phyloP scores from a whole-genome alignment of 1,139 yeast species.

The Geotrichum aggregatum region DNA sequence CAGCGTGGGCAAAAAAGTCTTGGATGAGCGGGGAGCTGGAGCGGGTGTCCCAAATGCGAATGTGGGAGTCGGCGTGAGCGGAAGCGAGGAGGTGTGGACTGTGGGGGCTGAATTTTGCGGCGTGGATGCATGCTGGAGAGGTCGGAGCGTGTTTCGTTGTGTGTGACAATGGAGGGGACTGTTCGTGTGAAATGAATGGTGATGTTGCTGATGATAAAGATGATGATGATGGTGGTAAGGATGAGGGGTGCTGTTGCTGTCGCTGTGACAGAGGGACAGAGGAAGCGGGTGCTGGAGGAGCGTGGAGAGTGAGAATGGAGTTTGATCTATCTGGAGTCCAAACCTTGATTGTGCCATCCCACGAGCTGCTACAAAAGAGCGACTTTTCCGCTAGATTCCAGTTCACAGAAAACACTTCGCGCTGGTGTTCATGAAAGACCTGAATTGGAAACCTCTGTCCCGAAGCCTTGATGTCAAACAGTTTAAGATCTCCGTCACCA shows the following conservation, averaged over 20 bases:
- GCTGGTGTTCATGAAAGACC: slow-evolving; percentile 71
- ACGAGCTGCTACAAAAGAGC: slow-evolving; percentile 70
- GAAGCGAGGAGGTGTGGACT: slow-evolving; percentile 66
- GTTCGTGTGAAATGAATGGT: neutral
- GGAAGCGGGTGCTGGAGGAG: slow-evolving; percentile 19
- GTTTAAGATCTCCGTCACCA: slow-evolving; percentile 84
- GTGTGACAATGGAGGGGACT: slow-evolving; percentile 2
- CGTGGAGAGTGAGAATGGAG: slow-evolving; percentile 55
- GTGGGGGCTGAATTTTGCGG: slow-evolving; percentile 82
- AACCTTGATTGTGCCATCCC: slow-evolving; percentile 87
- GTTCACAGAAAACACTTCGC: slow-evolving; percentile 82
- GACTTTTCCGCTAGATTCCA: slow-evolving; percentile 83
- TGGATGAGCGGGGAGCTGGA: slow-evolving; percentile 56
- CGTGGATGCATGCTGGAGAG: slow-evolving; percentile 49
- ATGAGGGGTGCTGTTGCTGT: slow-evolving; percentile 2
- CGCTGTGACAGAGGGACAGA: slow-evolving; percentile 9
- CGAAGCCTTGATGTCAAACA: slow-evolving; percentile 63
- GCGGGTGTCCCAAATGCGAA: slow-evolving; percentile 83
- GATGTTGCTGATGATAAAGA: slow-evolving; percentile 6
- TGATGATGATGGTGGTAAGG: neutral
- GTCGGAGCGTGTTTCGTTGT: neutral
- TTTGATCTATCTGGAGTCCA: slow-evolving; percentile 60
- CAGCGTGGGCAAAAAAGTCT: slow-evolving; percentile 58
- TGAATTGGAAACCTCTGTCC: slow-evolving; percentile 58
- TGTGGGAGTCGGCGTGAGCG: slow-evolving; percentile 74